These are phyloP conservation scores for Fraxinus ornus DNA, from an alignment of 305 asterid genomes.

Conservation along the genomic window DNA sequence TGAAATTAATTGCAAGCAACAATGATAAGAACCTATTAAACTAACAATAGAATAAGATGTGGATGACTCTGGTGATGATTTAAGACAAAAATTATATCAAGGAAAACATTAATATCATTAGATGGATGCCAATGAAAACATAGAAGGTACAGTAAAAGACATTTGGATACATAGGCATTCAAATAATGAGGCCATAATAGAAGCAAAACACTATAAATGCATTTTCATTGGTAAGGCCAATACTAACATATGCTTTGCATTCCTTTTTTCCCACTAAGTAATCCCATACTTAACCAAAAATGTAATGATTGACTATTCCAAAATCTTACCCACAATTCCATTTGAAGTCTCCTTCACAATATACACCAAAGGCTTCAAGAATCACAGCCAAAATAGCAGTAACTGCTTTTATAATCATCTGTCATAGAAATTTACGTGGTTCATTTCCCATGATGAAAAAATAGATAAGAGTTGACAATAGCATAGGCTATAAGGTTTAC, in stretches of 20 bases:
- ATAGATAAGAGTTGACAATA: constrained; percentile 14
- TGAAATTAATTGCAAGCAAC: constrained; percentile 12
- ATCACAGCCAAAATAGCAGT: constrained; percentile 84
- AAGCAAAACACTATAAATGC: constrained; percentile 4
- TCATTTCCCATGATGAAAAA: constrained; percentile 16
- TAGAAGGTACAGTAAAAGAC: not conserved
- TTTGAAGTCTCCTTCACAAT: constrained; percentile 96
- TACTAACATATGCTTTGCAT: constrained; percentile 13
- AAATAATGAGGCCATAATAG: not conserved
- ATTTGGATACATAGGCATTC: not conserved
- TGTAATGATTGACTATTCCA: constrained; percentile 13
- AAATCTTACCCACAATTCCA: constrained; percentile 93
- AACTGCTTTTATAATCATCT: constrained; percentile 94
- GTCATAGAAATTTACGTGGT: constrained; percentile 34
- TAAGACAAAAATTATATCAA: constrained; percentile 2
- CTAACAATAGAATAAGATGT: constrained; percentile 11
- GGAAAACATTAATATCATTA: not conserved
- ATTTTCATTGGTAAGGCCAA: not conserved
- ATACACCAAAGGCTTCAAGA: constrained; percentile 89
- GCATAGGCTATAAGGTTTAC: constrained; percentile 19
- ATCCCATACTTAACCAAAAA: not conserved
- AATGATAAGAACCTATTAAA: constrained; percentile 8
- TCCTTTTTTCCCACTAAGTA: not conserved
- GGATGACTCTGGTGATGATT: not conserved
- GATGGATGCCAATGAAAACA: not conserved